Base-by-base conservation (phyloP, 208 protist genomes). In the Crithidia brevicula region DNA sequence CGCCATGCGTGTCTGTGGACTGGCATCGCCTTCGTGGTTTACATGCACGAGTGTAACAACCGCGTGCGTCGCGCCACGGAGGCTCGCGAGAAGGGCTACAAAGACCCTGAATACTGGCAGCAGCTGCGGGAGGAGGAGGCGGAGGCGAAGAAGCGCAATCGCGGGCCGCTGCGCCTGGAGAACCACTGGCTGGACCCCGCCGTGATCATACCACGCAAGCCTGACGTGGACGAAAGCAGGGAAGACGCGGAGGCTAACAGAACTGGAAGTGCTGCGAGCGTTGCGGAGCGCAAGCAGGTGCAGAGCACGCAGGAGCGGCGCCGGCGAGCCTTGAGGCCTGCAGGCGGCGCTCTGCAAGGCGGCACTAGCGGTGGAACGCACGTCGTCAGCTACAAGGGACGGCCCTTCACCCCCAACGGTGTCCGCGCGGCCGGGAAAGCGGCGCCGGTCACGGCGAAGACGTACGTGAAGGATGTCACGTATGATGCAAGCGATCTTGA, bases 391-490 rank as follows among this genome's bases (percentile, higher is more conserved):
- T 88, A 75, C 70, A 61, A 81, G 40, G 82, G 82, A 2, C 65
- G 82, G 4, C 79, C 79, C 30, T 88, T 88, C 42, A 88, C 82
- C 2, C 52, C 79, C 6, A 79, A 73, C 30, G 78, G 78, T 18
- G 79, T 88, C 7, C 79, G 78, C 30, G 72, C 74, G 3, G 34
- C 40, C 31, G 56, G 67, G 51, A 67, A 57, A 23, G 23, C 34
- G 27, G 28, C 65, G 15, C 58, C 46, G 30, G 46, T 60, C 16
- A 79, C 65, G 27, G 53, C 57, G 20, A 46, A 64, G 23, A 63
- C 65, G 22, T 68, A 54, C 43, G 58, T 36, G 18, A 67, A 68
- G 18, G 70, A 75, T 30, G 46, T 69, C 54, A 75, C 70, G 10
- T 68, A 75, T 16, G 70, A 75, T 22, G 49, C 38, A 38, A 54